Base-by-base conservation (phyloP, 2,329 filamentous ascomycete genomes). In the Periconia sp. region DNA sequence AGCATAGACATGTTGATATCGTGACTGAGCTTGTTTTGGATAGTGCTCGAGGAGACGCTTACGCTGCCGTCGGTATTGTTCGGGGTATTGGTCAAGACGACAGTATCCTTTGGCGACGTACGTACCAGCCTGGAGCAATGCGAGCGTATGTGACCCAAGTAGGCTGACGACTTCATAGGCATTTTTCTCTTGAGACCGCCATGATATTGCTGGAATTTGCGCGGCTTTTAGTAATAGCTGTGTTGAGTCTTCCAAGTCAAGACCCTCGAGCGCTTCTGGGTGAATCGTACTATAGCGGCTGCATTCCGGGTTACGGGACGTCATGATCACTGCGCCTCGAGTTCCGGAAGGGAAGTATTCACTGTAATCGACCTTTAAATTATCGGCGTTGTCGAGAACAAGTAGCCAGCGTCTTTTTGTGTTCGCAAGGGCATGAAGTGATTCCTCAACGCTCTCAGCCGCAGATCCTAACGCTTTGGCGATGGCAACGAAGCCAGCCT, bases 1-100 rank as follows among this genome's bases (percentile, higher is more conserved):
- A 2, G 63, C 54, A 32, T 69, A 72, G 4, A 73, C 61, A 48
- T 70, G 48, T 4, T 51, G 17, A 52, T 73, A 69, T 15, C 62
- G 57, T 22, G 68, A 70, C 21, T 44, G 37, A 6, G 53, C 60
- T 38, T 69, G 65, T 5, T 32, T 37, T 6, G 55, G 50, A 17
- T 52, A 44, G 38, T 55, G 61, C 24, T 53, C 40, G 12, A 71
- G 57, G 3, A 71, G 54, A 13, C 56, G 56, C 21, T 52, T 43
- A 21, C 61, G 48, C 17, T 66, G 52, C 23, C 35, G 34, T 28
- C 46, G 18, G 26, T 51, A 69, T 4, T 48, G 46, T 6, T 32
- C 21, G 1, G 56, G 51, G 43, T 66, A 69, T 9, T 61, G 30
- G 3, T 46, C 40, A 7, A 67, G 40, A 10, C 35, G 46, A 17